Evolutionary conservation across 306 rosid species (phyloP), one percentile per base, ranked within the genome.

Genomic region (Hippophae tibetana): DNA sequence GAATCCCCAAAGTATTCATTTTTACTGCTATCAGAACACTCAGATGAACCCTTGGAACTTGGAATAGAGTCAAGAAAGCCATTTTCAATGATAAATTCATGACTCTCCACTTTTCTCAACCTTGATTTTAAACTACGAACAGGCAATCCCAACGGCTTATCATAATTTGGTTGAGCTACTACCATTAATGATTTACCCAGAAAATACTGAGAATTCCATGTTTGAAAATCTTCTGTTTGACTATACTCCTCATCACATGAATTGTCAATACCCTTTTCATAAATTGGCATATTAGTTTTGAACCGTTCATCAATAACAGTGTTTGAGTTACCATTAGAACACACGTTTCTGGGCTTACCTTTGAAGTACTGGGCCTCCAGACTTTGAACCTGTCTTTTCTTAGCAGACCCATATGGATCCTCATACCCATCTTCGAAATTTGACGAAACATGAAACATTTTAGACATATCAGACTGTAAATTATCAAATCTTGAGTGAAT

Each of bases 111-210:
- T 41, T 75, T 78, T 10, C 69, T 73, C 2, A 73, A 64, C 56
- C 52, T 74, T 1, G 82, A 73, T 51, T 74, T 86, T 59, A 88
- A 72, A 74, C 97, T 93, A 61, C 99, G 71, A 68, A 93, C 72
- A 1, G 97, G 99, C 63, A 93, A 67, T 31, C 97, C 94, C 7
- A 93, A 65, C 10, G 95, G 90, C 52, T 77, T 73, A 65, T 80
- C 50, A 58, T 71, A 70, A 47, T 78, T 75, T 27, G 86, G 87
- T 60, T 84, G 84, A 71, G 95, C 82, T 51, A 83, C 71, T 47
- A 81, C 75, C 38, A 78, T 81, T 71, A 76, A 62, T 38, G 95
- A 70, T 70, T 81, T 88, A 58, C 71, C 73, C 18, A 72, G 87
- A 52, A 63, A 74, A 56, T 76, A 78, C 77, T 82, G 84, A 65